Evolutionary conservation across 192 early-diverging fungal genomes (phyloP).

Genomic region (Phycomyces nitens): DNA sequence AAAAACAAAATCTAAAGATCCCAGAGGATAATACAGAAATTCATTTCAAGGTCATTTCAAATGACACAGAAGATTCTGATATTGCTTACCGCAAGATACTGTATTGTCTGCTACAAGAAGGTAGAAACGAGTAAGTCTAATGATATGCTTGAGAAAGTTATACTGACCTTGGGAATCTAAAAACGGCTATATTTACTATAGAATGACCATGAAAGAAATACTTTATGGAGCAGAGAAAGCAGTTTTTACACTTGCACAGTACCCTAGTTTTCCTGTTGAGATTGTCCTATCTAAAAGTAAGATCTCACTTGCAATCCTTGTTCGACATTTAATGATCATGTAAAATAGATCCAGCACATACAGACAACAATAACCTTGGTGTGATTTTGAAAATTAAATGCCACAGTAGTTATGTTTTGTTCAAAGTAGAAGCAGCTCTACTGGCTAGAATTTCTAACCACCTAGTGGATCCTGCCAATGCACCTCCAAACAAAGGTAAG

Average conservation of each 20-base stretch:
- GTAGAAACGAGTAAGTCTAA: background rate
- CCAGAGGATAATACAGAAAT: background rate
- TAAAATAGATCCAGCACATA: background rate
- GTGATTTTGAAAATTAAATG: background rate
- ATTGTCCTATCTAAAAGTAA: background rate
- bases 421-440: background rate
- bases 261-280: background rate
- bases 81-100: background rate
- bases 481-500: too few species aligned
- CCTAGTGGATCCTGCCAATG: background rate
- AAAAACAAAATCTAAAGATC: background rate
- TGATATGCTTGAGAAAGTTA: too few species aligned
- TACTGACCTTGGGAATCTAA: background rate
- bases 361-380: background rate
- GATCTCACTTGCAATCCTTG: background rate
- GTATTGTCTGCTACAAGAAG: background rate
- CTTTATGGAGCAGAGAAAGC: background rate
- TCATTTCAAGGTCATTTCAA: background rate
- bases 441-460: background rate
- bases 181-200: background rate
- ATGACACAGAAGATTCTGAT: background rate
- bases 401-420: background rate
- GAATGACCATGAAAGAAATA: background rate
- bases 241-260: background rate
- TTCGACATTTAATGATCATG: background rate